Evolutionary conservation across 106 monocot genomes (phyloP), one percentile per base, ranked within the genome.

Genomic region (Allium cepa): DNA sequence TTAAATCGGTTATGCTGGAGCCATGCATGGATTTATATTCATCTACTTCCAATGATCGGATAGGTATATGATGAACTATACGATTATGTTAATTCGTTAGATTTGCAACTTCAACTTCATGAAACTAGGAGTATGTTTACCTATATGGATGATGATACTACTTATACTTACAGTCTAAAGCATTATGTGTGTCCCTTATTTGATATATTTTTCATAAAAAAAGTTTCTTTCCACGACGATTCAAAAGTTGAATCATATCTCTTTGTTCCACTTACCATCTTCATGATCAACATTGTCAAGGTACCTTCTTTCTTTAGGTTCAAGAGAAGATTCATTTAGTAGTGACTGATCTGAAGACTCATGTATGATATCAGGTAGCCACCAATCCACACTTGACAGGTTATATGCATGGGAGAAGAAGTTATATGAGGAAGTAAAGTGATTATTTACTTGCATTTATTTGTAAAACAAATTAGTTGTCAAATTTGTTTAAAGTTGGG

Each of bases 371-470:
- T 92, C 93, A 49, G 87, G 85, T 48, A 92, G 97, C 59, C 97
- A 99, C 57, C 85, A 99, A 57, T 80, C 89, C 50, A 99, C 86
- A 63, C 62, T 99, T 55, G 90, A 90, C 45, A 82, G 90, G 71
- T 64, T 99, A 26, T 92, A 93, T 67, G 76, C 72, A 26, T 99
- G 97, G 97, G 97, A 99, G 71, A 99, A 99, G 79, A 99, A 90
- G 75, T 73, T 99, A 36, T 92, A 90, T 52, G 87, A 92, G 45
- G 92, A 99, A 87, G 92, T 92, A 22, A 92, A 92, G 97, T 99
- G 56, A 68, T 17, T 45, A 66, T 66, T 66, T 66, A 9, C 50
- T 46, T 26, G 10, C 9, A 22, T 22, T 22, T 22, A 22, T 22
- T 22, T 22, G 22, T 22, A 22, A 22, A 22, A 22, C 22, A 22